Base-by-base conservation (phyloP, 257 asterid genomes). In the Fraxinus pennsylvanica region DNA sequence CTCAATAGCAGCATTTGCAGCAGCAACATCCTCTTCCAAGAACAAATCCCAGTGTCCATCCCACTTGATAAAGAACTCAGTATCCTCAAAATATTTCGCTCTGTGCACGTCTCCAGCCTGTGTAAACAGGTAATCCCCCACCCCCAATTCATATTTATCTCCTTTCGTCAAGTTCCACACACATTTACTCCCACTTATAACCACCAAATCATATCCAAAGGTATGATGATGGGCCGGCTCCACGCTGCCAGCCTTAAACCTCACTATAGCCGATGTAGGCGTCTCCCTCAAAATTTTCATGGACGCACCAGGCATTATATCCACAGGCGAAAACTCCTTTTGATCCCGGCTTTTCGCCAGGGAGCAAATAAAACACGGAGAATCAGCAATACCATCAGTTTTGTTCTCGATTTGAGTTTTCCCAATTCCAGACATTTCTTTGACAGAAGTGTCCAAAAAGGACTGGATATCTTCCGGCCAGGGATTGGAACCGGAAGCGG, bases 201-300 rank as follows among this genome's bases (percentile, higher is more conserved):
- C 97, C 76, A 92, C 91, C 92, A 92, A 43, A 87, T 92, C 97
- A 79, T 94, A 97, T 43, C 98, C 97, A 72, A 91, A 90, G 0
- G 93, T 92, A 74, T 94, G 97, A 54, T 91, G 94, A 80, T 94
- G 97, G 3, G 97, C 96, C 74, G 98, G 97, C 86, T 94, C 98
- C 27, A 94, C 86, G 65, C 97, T 87, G 68, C 97, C 98, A 25
- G 87, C 91, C 86, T 82, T 86, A 47, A 94, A 94, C 82, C 96
- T 85, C 52, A 94, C 96, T 21, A 94, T 87, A 0, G 98, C 98
- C 5, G 98, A 91, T 1, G 97, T 90, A 19, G 97, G 98, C 33
- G 87, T 89, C 79, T 91, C 94, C 81, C 97, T 84, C 57, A 94
- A 70, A 1, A 94, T 76, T 73, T 83, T 84, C 96, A 94, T 92